These are phyloP conservation scores for Orbilia quercus DNA, from an alignment of 2,329 filamentous ascomycete genomes.

Conservation along the genomic window DNA sequence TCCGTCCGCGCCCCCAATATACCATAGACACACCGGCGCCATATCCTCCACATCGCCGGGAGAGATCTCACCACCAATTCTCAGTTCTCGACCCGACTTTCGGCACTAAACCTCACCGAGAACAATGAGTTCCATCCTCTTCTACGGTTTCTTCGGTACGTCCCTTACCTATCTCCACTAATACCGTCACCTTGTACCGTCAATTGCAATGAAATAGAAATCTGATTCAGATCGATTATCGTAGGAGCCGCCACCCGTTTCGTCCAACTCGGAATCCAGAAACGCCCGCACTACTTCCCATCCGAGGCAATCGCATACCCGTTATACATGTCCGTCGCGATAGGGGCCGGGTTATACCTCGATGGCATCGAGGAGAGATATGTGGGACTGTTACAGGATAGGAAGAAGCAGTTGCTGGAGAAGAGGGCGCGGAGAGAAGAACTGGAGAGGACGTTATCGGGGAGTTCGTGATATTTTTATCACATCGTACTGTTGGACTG, in stretches of 20 bases:
- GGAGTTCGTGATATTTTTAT: constrained; percentile 19
- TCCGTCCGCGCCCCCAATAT: background rate
- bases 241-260: constrained; percentile 88
- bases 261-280: constrained; percentile 98
- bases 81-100: background rate
- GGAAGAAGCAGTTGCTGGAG: constrained; percentile 83
- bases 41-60: too few species aligned
- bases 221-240: background rate
- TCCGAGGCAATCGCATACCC: constrained; percentile 91
- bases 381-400: constrained; percentile 77
- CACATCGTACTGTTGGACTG: background rate
- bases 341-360: constrained; percentile 96
- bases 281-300: constrained; percentile 90
- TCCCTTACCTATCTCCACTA: background rate
- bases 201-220: background rate
- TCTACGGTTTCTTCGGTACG: constrained; percentile 53
- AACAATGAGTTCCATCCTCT: constrained; percentile 44
- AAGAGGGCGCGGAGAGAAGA: constrained; percentile 84
- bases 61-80: background rate
- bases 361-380: constrained; percentile 88
- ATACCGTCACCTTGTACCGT: background rate
- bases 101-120: background rate
- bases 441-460: constrained; percentile 45
- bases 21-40: constrained; percentile 1
- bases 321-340: constrained; percentile 83